Evolutionary conservation across 2,329 filamentous ascomycete species (phyloP).

Genomic region (Graphilbum fragrans): DNA sequence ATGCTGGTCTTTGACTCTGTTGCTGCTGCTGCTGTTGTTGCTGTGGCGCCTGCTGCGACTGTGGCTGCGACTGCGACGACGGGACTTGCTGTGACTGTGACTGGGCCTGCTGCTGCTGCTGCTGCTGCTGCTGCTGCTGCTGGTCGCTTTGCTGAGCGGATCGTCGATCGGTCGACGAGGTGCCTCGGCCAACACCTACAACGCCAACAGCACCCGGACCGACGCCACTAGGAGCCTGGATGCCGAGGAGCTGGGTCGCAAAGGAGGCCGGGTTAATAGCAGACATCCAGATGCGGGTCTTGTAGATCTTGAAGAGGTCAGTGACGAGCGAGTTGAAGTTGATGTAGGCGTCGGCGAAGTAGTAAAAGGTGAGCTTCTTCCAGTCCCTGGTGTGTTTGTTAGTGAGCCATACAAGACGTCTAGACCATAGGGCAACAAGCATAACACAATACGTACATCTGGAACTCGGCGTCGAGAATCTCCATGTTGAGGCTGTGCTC

Average conservation of each 20-base stretch:
- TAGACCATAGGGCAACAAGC: no score
- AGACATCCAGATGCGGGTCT: constrained; percentile 99
- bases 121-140: constrained; percentile 14
- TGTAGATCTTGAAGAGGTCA: constrained; percentile 98
- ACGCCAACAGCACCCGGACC: constrained; percentile 51
- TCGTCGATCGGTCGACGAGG: constrained; percentile 34
- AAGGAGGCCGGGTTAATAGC: constrained; percentile 97
- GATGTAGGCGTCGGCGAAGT: constrained; percentile 95
- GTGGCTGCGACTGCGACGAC: constrained; percentile 23
- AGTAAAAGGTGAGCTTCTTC: constrained; percentile 98
- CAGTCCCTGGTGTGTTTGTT: constrained; percentile 63
- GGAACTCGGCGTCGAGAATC: constrained; percentile 95
- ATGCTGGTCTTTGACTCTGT: no score
- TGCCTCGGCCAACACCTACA: constrained; percentile 38
- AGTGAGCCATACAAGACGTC: constrained; percentile 13
- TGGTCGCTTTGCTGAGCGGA: constrained; percentile 26
- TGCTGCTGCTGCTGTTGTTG: not conserved
- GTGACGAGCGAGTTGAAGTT: constrained; percentile 98
- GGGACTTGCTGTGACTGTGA: constrained; percentile 9
- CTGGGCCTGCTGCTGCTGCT: constrained; percentile 3
- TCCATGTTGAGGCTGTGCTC: constrained; percentile 92
- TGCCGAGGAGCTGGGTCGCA: constrained; percentile 61
- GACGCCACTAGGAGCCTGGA: constrained; percentile 57
- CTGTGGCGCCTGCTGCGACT: not conserved
- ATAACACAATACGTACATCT: constrained; percentile 62